Evolutionary conservation across 768 basidiomycete species (phyloP).

Genomic region (Pholiota microspora): DNA sequence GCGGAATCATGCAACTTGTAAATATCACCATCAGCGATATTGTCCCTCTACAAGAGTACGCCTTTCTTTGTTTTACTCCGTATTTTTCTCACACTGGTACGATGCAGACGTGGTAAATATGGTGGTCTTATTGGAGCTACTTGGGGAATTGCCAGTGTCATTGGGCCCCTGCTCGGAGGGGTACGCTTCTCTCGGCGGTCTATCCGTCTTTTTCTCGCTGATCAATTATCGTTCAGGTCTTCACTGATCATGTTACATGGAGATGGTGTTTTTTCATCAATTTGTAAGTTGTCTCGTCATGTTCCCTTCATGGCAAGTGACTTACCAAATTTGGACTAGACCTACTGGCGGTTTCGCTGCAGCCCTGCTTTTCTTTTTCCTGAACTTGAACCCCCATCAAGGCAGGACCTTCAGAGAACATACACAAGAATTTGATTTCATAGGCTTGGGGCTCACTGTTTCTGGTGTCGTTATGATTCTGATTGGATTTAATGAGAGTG

Average conservation of each 20-base stretch:
- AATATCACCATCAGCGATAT: constrained; percentile 84
- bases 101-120: constrained; percentile 69
- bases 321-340: constrained; percentile 29
- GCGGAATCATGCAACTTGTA: constrained; percentile 75
- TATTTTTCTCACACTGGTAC: not conserved
- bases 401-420: constrained; percentile 57
- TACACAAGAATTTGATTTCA: constrained; percentile 66
- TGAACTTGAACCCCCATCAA: constrained; percentile 76
- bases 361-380: constrained; percentile 63
- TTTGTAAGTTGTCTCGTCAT: constrained; percentile 39
- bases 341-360: constrained; percentile 73
- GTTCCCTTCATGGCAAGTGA: not conserved
- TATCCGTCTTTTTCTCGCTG: not conserved
- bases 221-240: constrained; percentile 37
- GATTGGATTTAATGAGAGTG: constrained; percentile 71
- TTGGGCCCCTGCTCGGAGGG: constrained; percentile 82
- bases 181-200: constrained; percentile 36
- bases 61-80: constrained; percentile 5
- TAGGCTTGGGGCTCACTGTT: constrained; percentile 63
- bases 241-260: constrained; percentile 78
- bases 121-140: constrained; percentile 75
- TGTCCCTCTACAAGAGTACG: constrained; percentile 74
- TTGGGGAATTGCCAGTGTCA: constrained; percentile 73
- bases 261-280: constrained; percentile 86
- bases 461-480: constrained; percentile 65